Evolutionary conservation across 441 rosid genomes (phyloP), one percentile per base, ranked within the genome.

Genomic region (Geranium incanum): DNA sequence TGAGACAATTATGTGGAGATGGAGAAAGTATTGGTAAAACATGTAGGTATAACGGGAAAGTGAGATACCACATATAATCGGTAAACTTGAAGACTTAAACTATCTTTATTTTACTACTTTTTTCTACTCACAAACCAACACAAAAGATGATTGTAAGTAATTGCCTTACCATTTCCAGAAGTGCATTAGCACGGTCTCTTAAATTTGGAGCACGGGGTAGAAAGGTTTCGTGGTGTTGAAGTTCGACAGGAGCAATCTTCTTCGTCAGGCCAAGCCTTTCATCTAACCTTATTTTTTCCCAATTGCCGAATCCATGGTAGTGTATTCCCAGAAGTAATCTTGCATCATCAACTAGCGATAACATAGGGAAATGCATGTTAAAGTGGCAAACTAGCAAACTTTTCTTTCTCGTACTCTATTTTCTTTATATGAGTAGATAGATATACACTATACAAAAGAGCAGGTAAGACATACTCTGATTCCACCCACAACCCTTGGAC

Each of bases 401-500:
- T 39, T 39, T 12, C 60, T 13, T 52, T 52, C 16, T n/a, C 5
- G 60, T 52, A n/a, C 16, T 50, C 33, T 1, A 11, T 4, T 50
- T 50, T 50, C n/a, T 48, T 19, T 6, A 6, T 1, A 28, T 2
- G 33, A 28, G 19, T 66, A 16, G 2, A 38, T 36, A 33, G 1
- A 65, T 28, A 33, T 2, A 5, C 21, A 67, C n/a, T 39, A 45
- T 43, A 71, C 2, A 68, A 55, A 43, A 28, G 68, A 68, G 43
- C 43, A 36, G 68, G 68, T 70, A 65, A 57, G 41, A 73, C 89
- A 69, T 86, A 92, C 99, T 77, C 82, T 88, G 96, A 82, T 95
- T 93, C 99, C 99, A 95, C 18, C 99, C 96, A 69, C 99, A 95
- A 66, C 99, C 99, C 85, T 95, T 95, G 64, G 98, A 88, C 99